Evolutionary conservation across 2,329 filamentous ascomycete species (phyloP).

Genomic region (Conoideocrella luteorostrata): DNA sequence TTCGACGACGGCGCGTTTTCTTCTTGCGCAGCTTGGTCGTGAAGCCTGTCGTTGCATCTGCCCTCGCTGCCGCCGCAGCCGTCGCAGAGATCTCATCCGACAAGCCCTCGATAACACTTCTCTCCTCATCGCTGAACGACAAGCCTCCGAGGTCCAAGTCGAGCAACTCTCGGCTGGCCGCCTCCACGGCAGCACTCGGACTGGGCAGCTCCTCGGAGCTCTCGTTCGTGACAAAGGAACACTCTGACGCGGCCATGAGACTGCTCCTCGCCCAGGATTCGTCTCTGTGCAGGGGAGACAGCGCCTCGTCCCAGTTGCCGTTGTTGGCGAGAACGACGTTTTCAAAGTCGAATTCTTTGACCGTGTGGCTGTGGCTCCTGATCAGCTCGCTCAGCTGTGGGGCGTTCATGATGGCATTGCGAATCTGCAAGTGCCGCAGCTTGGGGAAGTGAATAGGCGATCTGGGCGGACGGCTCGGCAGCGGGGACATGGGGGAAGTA

Average conservation of each 20-base stretch:
- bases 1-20: conserved; percentile 29
- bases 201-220: conserved; percentile 34
- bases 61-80: conserved; percentile 21
- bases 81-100: conserved; percentile 19
- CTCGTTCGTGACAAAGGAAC: conserved; percentile 27
- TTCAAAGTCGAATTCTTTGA: conserved; percentile 75
- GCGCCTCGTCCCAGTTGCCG: conserved; percentile 75
- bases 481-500: conserved; percentile 57
- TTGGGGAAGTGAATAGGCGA: conserved; percentile 59
- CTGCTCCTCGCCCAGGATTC: conserved; percentile 32
- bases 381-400: conserved; percentile 66
- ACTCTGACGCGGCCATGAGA: conserved; percentile 20
- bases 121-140: conserved; percentile 28
- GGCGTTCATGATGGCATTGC: conserved; percentile 67
- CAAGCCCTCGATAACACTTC: conserved; percentile 22
- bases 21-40: conserved; percentile 45
- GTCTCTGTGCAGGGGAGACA: conserved; percentile 56
- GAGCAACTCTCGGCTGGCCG: conserved; percentile 44
- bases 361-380: conserved; percentile 55
- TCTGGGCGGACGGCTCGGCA: conserved; percentile 46
- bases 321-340: conserved; percentile 61
- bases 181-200: conserved; percentile 48
- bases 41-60: conserved; percentile 28
- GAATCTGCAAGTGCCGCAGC: conserved; percentile 61
- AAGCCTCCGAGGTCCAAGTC: conserved; percentile 33